Evolutionary conservation across 768 basidiomycete genomes (phyloP).

Genomic region (Cyclocybe cylindracea): DNA sequence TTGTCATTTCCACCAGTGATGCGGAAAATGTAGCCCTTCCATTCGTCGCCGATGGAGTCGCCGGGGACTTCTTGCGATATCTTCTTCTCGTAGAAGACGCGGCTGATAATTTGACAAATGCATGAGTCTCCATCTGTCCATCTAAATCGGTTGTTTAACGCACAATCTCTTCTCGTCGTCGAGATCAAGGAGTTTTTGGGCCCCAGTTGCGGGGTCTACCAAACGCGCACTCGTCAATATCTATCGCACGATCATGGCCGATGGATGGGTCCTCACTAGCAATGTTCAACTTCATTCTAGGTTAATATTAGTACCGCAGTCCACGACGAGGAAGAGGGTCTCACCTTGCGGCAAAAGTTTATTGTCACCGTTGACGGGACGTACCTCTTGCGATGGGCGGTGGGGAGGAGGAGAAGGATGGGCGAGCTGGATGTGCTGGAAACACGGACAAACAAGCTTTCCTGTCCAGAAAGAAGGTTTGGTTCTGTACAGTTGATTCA

Average conservation of each 20-base stretch:
- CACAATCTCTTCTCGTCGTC: conserved; percentile 90
- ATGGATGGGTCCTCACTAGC: conserved; percentile 65
- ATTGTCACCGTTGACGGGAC: conserved; percentile 46
- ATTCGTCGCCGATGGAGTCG: conserved; percentile 92
- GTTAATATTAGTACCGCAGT: conserved; percentile 16
- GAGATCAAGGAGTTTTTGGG: conserved; percentile 94
- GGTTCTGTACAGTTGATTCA: conserved; percentile 56
- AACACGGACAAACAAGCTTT: conserved; percentile 38
- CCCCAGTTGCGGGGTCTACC: conserved; percentile 92
- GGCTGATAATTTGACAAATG: conserved; percentile 45
- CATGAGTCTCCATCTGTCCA: neutral
- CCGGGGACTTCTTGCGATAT: conserved; percentile 93
- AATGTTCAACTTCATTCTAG: conserved; percentile 96
- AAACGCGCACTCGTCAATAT: conserved; percentile 9
- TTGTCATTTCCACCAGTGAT: conserved; percentile 99
- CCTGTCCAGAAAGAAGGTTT: conserved; percentile 51
- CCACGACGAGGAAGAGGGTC: conserved; percentile 11
- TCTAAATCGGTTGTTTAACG: conserved; percentile 24
- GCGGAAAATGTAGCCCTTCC: conserved; percentile 94
- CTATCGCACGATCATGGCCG: conserved; percentile 6
- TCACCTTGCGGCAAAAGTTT: conserved; percentile 32
- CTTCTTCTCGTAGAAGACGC: conserved; percentile 96
- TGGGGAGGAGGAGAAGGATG: conserved; percentile 22
- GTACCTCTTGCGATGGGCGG: conserved; percentile 42
- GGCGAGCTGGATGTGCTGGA: conserved; percentile 26